Evolutionary conservation across 2,329 filamentous ascomycete species (phyloP).

Genomic region (Xylaria hypoxylon): DNA sequence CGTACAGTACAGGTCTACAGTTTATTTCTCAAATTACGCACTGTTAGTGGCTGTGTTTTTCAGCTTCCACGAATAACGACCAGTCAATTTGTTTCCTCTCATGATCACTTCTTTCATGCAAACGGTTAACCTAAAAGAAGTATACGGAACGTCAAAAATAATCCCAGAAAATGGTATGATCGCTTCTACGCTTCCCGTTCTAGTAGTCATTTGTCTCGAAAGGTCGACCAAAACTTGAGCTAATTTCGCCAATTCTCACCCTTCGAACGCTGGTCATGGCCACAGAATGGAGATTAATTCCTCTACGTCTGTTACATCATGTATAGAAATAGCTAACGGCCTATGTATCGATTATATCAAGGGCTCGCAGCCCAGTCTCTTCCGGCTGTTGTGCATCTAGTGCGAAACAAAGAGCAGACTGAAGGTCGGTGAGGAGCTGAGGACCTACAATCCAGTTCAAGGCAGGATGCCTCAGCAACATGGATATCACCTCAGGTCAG

Average conservation of each 20-base stretch:
- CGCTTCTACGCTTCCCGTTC: neutral
- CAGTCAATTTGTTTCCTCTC: neutral
- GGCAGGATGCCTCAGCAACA: neutral
- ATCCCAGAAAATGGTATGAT: neutral
- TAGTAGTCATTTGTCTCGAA: neutral
- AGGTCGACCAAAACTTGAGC: neutral
- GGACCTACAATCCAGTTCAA: neutral
- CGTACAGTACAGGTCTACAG: slow-evolving; percentile 11
- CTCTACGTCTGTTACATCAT: neutral
- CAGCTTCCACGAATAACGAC: slow-evolving; percentile 1
- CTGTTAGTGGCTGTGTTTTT: slow-evolving; percentile 19
- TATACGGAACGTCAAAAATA: neutral
- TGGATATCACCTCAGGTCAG: neutral
- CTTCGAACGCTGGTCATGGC: neutral
- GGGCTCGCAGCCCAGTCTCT: neutral
- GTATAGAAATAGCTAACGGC: neutral
- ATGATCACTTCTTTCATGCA: neutral
- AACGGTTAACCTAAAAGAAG: neutral
- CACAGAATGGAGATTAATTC: neutral
- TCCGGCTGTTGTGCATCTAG: neutral
- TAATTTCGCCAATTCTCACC: neutral
- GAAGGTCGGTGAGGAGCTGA: neutral
- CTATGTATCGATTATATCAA: neutral
- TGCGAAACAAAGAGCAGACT: neutral
- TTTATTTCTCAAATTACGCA: neutral